Evolutionary conservation across 495 filamentous ascomycete genomes (phyloP).

Genomic region (Pyrenopolyporus hunteri): DNA sequence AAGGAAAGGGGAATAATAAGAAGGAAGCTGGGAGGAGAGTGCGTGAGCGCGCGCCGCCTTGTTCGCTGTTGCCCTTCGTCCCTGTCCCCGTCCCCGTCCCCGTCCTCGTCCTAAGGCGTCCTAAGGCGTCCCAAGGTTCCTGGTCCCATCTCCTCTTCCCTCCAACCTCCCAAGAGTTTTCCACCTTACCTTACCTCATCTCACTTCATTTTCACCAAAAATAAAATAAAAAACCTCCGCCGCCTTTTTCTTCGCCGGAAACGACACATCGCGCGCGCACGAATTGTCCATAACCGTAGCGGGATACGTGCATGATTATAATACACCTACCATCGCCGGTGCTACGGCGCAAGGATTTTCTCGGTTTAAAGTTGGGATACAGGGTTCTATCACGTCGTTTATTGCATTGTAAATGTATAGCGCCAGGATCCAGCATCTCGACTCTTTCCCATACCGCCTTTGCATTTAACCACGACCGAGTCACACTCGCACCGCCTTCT

Average conservation of each 20-base stretch:
- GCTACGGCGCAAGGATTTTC: not conserved
- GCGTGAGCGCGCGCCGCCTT: not conserved
- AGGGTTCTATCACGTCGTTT: slow-evolving; percentile 15
- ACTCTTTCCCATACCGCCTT: slow-evolving; percentile 5
- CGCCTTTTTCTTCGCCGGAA: slow-evolving; percentile 19
- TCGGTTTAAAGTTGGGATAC: not conserved
- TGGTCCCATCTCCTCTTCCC: slow-evolving; percentile 6
- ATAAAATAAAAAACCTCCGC: slow-evolving; percentile 6
- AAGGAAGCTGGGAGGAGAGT: not conserved
- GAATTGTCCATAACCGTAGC: slow-evolving; percentile 24
- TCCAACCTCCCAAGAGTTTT: slow-evolving; percentile 16
- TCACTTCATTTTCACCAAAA: slow-evolving; percentile 7
- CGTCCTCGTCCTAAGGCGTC: not conserved
- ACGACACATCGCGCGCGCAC: slow-evolving; percentile 19
- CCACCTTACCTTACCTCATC: slow-evolving; percentile 23
- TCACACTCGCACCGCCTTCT: too few relatives aligned
- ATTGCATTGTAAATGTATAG: slow-evolving; percentile 18
- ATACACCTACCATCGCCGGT: slow-evolving; percentile 13
- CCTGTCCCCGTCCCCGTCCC: not conserved
- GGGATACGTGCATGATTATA: slow-evolving; percentile 1
- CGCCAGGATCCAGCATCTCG: slow-evolving; percentile 24
- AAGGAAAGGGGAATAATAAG: slow-evolving; percentile 4
- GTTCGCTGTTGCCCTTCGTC: slow-evolving; percentile 18
- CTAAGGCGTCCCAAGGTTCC: not conserved
- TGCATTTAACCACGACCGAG: too few relatives aligned